Base-by-base conservation (phyloP, 2,329 filamentous ascomycete genomes). In the Ilyonectria sp. region DNA sequence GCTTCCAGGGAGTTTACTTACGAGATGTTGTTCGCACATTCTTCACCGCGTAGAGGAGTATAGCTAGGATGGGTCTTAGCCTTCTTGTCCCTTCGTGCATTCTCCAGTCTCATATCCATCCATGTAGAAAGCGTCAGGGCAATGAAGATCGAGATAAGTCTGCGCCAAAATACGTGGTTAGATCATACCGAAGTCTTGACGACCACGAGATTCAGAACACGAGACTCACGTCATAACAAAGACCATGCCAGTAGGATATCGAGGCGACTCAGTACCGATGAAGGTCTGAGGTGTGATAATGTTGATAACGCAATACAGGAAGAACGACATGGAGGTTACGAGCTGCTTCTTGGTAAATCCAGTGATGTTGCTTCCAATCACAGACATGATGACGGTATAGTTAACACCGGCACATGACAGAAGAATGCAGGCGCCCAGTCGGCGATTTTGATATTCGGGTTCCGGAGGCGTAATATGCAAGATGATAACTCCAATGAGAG, bases 251-350 rank as follows among this genome's bases (percentile, higher is more conserved):
- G 63, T 66, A 7, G 35, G 33, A 50, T 66, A 66, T 10, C 37
- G 21, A 33, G 63, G 63, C 15, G 57, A 31, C 43, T 66, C 63
- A 11, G 47, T 61, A 11, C 29, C 49, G 11, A 61, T 29, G 43
- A 66, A 66, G 15, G 57, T 54, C 58, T 65, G 63, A 31, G 62
- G 62, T n/a, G 56, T 54, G 49, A 66, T 60, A 40, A 66, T 66
- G 43, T 66, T 66, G 49, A 61, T 54, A 15, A 66, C 29, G 52
- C 63, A 61, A 35, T 56, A 66, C 7, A 62, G 17, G 43, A 66
- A 46, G 23, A 66, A 66, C 6, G 63, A 50, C 9, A 46, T 21
- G 13, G 58, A 56, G 33, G 58, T 61, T 10, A 58, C 56, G 11
- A 60, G 15, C 29, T 53, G 46, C 52, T 62, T 61, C 50, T 66